Evolutionary conservation across 139 green algal genomes (phyloP).

Genomic region (Choricystis sp.): DNA sequence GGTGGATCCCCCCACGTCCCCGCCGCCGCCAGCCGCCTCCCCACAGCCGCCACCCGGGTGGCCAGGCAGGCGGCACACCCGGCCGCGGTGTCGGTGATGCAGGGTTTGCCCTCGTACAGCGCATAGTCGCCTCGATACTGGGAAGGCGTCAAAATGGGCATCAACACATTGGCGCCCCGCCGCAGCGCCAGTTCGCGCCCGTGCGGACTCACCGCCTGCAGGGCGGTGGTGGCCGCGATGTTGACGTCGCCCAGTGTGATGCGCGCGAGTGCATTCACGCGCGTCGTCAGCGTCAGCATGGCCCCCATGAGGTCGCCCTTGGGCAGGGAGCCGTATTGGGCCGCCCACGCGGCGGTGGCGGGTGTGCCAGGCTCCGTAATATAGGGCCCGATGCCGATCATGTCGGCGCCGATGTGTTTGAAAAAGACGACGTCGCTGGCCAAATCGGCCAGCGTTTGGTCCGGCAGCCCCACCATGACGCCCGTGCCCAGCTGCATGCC

Average conservation of each 20-base stretch:
- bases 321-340: conserved; percentile 18
- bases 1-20: conserved; percentile 34
- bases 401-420: conserved; percentile 32
- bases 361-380: conserved; percentile 35
- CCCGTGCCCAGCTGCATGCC: conserved; percentile 40
- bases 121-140: conserved; percentile 31
- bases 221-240: conserved; percentile 42
- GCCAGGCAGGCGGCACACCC: conserved; percentile 46
- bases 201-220: conserved; percentile 37
- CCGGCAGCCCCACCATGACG: conserved; percentile 50
- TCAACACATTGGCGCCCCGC: conserved; percentile 43
- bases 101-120: conserved; percentile 52
- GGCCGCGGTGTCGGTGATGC: conserved; percentile 51
- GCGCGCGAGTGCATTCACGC: conserved; percentile 44
- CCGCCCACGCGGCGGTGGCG: conserved; percentile 22
- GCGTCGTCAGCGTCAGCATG: conserved; percentile 43
- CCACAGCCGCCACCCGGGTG: conserved; percentile 30
- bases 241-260: conserved; percentile 38
- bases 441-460: conserved; percentile 41
- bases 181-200: conserved; percentile 43
- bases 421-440: conserved; percentile 45
- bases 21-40: conserved; percentile 17
- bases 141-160: conserved; percentile 51
- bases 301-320: conserved; percentile 32
- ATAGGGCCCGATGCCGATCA: conserved; percentile 40